Evolutionary conservation across 768 basidiomycete species (phyloP), one percentile per base, ranked within the genome.

Genomic region (Podaxis sp.): DNA sequence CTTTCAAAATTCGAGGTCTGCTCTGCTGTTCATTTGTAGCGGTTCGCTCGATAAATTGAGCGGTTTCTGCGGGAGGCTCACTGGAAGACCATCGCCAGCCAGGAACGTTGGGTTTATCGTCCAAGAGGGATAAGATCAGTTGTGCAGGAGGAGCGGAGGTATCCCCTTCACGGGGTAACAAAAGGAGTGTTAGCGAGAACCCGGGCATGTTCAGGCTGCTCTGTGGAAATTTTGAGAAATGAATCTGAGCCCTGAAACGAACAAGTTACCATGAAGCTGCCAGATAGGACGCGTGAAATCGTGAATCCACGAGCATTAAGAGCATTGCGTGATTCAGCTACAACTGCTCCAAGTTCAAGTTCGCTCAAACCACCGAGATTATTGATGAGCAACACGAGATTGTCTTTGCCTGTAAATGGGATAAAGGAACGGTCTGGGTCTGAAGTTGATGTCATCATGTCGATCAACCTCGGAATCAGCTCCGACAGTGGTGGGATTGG

Each of bases 121-220:
- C 93, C 36, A 95, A 81, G 38, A 92, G 82, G 22, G 84, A 84
- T 17, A 93, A 79, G 54, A 94, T 70, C 1, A 80, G 61, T 46
- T 77, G 72, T 2, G 74, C 61, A 5, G 76, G 68, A 6, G 83
- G 79, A 1, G 77, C 74, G 40, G 72, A 69, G 1, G 74, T 60
- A 26, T 82, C 80, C 44, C 76, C 65, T 51, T 75, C 54, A 33
- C 75, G 70, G 0, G 95, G 91, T 9, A 96, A 84, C 8, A 93
- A 83, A 15, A 95, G 80, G 17, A 95, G 80, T 1, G 93, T 91
- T 64, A 96, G 77, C 15, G 93, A 95, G 73, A 96, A 92, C 2
- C 95, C 95, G 33, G 93, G 92, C 92, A 95, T 95, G 74, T 94
- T 95, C 66, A 96, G 82, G 62, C 90, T 92, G 24, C 93, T 95